Base-by-base conservation (phyloP, 2,329 filamentous ascomycete species). In the Aspergillus hortae region DNA sequence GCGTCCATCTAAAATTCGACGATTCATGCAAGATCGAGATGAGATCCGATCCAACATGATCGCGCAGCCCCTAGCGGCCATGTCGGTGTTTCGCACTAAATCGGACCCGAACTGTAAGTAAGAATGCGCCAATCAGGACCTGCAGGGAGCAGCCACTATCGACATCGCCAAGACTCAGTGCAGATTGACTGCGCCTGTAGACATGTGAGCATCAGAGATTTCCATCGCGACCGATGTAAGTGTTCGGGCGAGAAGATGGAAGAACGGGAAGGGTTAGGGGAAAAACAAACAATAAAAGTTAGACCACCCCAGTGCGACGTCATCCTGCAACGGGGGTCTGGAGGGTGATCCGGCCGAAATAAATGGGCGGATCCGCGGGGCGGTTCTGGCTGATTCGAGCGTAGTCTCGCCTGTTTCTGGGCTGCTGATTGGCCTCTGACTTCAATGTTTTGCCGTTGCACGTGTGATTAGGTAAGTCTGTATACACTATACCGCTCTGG, bases 311-410 rank as follows among this genome's bases (percentile, higher is more conserved):
- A 38, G 32, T n/a, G 17, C 40, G 17, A 42, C n/a, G 40, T 42
- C 40, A 42, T 30, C 17, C 23, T 23, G 23, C 14, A 15, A 6
- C 43, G 17, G 15, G 19, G 15, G 19, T 19, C 25, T 30, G 25
- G 27, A 17, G n/a, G 25, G 32, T 46, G n/a, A 43, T 36, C 35
- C 46, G 32, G 35, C 35, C 14, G 46, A 41, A 27, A 35, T 12
- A 11, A 6, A 38, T 36, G 45, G 38, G n/a, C 15, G 25, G 36
- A 30, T 54, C 54, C 52, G 43, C 32, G 44, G 46, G 38, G 48
- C 27, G 50, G 46, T 57, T 57, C 52, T 57, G 45, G 52, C 48
- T 30, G 42, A 44, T 57, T 53, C 55, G 47, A 53, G 48, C 11
- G 36, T 21, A 7, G 21, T 33, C 41, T 52, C 33, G 44, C 19